Evolutionary conservation across 352 stramenopile species (phyloP).

Genomic region (Elongisporangium undulatum): DNA sequence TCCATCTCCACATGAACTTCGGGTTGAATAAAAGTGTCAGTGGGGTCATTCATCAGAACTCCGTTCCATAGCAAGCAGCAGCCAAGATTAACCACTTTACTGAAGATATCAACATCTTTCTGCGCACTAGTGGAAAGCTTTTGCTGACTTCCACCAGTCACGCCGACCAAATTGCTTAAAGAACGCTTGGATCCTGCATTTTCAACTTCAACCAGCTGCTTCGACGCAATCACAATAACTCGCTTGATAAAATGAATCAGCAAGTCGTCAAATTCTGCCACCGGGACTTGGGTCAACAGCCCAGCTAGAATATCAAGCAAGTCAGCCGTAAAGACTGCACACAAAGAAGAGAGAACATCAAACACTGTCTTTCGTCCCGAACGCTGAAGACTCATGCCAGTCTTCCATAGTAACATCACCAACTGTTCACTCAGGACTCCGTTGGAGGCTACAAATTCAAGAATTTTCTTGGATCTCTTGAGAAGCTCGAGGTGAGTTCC

Average conservation of each 20-base stretch:
- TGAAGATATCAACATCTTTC: slow-evolving; percentile 67
- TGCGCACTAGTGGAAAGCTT: slow-evolving; percentile 39
- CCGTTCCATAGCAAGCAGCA: slow-evolving; percentile 81
- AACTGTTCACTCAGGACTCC: slow-evolving; percentile 60
- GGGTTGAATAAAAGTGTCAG: slow-evolving; percentile 25
- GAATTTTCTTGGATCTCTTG: slow-evolving; percentile 68
- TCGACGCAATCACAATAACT: slow-evolving; percentile 68
- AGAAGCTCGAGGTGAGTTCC: slow-evolving; percentile 79
- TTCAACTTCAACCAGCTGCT: slow-evolving; percentile 67
- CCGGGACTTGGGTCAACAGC: slow-evolving; percentile 66
- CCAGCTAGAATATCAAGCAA: slow-evolving; percentile 74
- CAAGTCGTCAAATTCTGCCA: slow-evolving; percentile 73
- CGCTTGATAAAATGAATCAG: slow-evolving; percentile 75
- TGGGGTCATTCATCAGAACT: not conserved
- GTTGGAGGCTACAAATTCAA: slow-evolving; percentile 58
- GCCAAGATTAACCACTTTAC: slow-evolving; percentile 67
- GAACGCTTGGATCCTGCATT: slow-evolving; percentile 66
- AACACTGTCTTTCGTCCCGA: slow-evolving; percentile 70
- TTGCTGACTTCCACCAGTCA: slow-evolving; percentile 29
- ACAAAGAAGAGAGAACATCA: slow-evolving; percentile 69
- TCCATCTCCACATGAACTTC: slow-evolving; percentile 54
- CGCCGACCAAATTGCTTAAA: slow-evolving; percentile 57
- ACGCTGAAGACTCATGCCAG: slow-evolving; percentile 54
- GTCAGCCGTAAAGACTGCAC: slow-evolving; percentile 58
- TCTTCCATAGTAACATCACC: slow-evolving; percentile 74